Evolutionary conservation across 805 yeast species (phyloP).

Genomic region (Suhomyces sp.): DNA sequence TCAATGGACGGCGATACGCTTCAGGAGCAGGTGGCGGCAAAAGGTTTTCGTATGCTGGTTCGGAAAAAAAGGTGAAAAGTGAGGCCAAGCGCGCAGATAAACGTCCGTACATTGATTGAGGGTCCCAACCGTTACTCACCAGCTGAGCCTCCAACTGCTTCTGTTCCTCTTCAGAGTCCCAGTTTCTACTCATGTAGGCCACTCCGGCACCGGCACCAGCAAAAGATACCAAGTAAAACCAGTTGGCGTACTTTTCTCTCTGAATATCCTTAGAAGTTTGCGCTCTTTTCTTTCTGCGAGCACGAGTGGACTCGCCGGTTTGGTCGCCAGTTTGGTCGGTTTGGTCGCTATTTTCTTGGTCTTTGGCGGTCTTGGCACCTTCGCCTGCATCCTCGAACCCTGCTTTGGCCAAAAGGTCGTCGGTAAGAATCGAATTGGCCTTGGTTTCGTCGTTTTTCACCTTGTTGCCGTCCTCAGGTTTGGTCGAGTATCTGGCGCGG

Average conservation of each 20-base stretch:
- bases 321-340: constrained; percentile 9
- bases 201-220: constrained; percentile 53
- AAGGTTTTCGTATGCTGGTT: constrained; percentile 89
- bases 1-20: constrained; percentile 87
- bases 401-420: constrained; percentile 78
- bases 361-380: constrained; percentile 1
- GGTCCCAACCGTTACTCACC: constrained; percentile 66
- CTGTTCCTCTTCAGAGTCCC: constrained; percentile 75
- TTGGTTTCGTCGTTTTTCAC: constrained; percentile 8
- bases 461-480: neutral
- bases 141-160: constrained; percentile 49
- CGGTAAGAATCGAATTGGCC: constrained; percentile 61
- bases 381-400: constrained; percentile 59
- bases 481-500: neutral
- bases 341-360: constrained; percentile 8
- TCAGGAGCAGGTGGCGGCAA: constrained; percentile 92
- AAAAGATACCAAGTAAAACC: constrained; percentile 61
- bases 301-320: constrained; percentile 5
- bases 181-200: constrained; percentile 74
- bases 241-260: constrained; percentile 77
- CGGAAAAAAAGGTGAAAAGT: constrained; percentile 79
- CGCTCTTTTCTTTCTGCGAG: constrained; percentile 35
- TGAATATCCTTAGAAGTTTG: constrained; percentile 71
- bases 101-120: constrained; percentile 64
- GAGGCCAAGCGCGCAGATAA: constrained; percentile 68